Conservation (phyloP, 1,139 yeast genomes). For the Hyphopichia khmerensis region DNA sequence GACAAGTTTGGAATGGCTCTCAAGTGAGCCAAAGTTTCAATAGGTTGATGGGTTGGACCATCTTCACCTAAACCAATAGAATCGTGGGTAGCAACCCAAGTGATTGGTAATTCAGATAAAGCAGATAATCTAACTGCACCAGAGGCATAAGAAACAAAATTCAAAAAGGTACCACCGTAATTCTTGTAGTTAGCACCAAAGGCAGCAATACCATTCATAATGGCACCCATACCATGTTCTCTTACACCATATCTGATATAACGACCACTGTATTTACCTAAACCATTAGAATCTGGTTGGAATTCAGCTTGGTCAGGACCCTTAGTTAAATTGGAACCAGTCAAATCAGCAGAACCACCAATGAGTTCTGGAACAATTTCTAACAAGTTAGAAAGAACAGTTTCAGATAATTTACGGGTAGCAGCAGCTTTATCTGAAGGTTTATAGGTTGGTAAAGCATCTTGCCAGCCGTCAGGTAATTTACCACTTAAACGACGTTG, state of each 20-base stretch:
- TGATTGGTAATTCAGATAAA: conserved; percentile 86
- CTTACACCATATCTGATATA: conserved; percentile 98
- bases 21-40: conserved; percentile 96
- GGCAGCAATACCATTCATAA: conserved; percentile 96
- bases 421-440: conserved; percentile 83
- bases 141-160: conserved; percentile 96
- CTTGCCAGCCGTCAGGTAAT: conserved; percentile 84
- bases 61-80: conserved; percentile 99
- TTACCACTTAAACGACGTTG: conserved; percentile 77
- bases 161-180: conserved; percentile 97
- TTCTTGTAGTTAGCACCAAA: conserved; percentile 91
- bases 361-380: conserved; percentile 79
- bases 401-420: conserved; percentile 92
- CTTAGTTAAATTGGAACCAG: conserved; percentile 96
- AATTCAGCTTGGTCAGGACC: conserved; percentile 82
- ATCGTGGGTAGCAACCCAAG: conserved; percentile 99
- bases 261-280: conserved; percentile 90
- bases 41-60: conserved; percentile 99
- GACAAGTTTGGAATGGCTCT: conserved; percentile 94
- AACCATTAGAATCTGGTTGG: conserved; percentile 82
- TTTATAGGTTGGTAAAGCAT: conserved; percentile 75
- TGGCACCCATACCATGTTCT: conserved; percentile 99
- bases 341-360: conserved; percentile 98
- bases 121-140: conserved; percentile 98
- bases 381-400: conserved; percentile 64